Evolutionary conservation across 2,329 filamentous ascomycete species (phyloP).

Genomic region (Teratosphaeria pseudoeucalypti): DNA sequence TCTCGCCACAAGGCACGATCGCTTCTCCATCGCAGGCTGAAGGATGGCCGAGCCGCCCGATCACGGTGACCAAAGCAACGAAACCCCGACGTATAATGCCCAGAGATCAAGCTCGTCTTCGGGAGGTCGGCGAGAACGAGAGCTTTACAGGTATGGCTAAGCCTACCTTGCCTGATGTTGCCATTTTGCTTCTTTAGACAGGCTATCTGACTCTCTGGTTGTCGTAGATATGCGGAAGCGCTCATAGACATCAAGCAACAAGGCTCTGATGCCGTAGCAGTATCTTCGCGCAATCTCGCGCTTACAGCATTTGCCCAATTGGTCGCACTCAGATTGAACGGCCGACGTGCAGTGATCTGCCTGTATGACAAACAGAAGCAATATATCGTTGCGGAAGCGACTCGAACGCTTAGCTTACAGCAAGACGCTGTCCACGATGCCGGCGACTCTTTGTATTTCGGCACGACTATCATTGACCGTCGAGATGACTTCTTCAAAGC

Average conservation of each 20-base stretch:
- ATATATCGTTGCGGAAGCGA: constrained; percentile 44
- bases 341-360: constrained; percentile 41
- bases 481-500: background rate
- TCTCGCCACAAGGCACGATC: background rate
- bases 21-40: background rate
- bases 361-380: constrained; percentile 38
- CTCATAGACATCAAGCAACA: background rate
- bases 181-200: background rate
- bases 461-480: constrained; percentile 4
- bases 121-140: background rate
- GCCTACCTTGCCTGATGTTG: background rate
- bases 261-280: background rate
- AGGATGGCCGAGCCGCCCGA: background rate
- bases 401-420: constrained; percentile 34
- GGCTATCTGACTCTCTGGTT: background rate
- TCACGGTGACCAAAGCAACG: background rate
- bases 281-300: constrained; percentile 12
- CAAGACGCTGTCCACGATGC: constrained; percentile 8
- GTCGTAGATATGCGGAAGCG: background rate
- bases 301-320: constrained; percentile 41
- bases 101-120: background rate
- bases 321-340: constrained; percentile 38
- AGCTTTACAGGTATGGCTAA: background rate
- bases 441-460: constrained; percentile 3
- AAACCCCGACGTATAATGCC: background rate